Evolutionary conservation across 345 rosid species (phyloP), one percentile per base, ranked within the genome.

Genomic region (Pelargonium nanum): DNA sequence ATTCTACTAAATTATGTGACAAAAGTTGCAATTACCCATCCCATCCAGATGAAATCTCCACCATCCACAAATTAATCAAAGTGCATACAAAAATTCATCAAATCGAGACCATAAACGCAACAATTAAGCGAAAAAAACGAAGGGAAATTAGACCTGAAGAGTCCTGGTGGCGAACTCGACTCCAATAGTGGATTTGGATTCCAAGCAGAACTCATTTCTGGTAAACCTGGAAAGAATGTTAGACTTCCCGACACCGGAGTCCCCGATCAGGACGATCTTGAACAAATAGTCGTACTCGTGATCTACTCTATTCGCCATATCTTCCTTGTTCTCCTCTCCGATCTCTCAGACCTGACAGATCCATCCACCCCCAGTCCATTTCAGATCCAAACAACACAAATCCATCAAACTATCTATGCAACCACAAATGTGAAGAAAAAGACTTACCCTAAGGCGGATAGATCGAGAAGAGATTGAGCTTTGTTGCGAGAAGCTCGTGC

Each of bases 171-270:
- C 85, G 66, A 85, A 85, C 69, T 85, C 91, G 30, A 85, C 88
- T 22, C 91, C 88, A 48, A 83, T 77, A 7, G 88, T 85, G 67
- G 91, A 83, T 76, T 81, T 83, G 34, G 88, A 85, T 60, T 85
- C 88, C 77, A 85, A 69, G 68, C 86, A 80, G 57, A 85, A 83
- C 80, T 85, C 88, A 24, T 81, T 83, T 22, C 91, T 79, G 15
- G 86, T 79, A 59, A 83, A 85, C 75, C 91, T 70, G 4, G 91
- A 79, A 60, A 85, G 81, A 21, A 85, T 85, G 64, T 85, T 85
- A 34, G 91, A 85, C 74, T 85, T 85, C 19, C 91, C 91, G 17
- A 83, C 91, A 56, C 91, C 88, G 12, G 91, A 79, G 69, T 85
- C 91, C 40, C 91, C 91, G 32, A 85, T 83, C 80, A 85, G 34